These are phyloP conservation scores for Calonectria pseudoreteaudii DNA, from an alignment of 2,329 filamentous ascomycete species.

Conservation along the genomic window DNA sequence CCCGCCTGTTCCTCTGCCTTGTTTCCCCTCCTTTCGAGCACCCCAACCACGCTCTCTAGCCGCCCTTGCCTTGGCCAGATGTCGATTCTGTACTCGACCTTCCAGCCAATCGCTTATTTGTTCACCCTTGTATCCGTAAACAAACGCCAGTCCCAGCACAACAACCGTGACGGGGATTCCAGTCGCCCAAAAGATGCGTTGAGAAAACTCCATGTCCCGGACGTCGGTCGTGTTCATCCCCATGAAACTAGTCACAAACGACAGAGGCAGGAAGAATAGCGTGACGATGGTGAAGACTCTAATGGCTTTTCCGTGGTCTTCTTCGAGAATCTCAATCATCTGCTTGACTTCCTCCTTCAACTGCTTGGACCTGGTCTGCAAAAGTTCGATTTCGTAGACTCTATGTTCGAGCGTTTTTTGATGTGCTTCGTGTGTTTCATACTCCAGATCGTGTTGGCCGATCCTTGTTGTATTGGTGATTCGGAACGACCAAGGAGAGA, in stretches of 20 bases:
- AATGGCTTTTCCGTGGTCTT: conserved; percentile 47
- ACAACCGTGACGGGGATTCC: conserved; percentile 52
- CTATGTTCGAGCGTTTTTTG: background rate
- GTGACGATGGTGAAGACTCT: conserved; percentile 55
- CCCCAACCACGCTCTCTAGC: background rate
- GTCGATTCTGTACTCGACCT: background rate
- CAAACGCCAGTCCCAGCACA: background rate
- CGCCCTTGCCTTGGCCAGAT: background rate
- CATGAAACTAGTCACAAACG: conserved; percentile 47
- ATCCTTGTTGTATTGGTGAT: conserved; percentile 2
- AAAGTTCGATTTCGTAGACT: background rate
- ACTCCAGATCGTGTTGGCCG: background rate
- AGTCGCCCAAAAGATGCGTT: conserved; percentile 55
- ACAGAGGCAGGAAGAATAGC: conserved; percentile 51
- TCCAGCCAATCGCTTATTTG: background rate
- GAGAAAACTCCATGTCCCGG: conserved; percentile 50
- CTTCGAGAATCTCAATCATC: conserved; percentile 42
- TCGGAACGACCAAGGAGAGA: background rate
- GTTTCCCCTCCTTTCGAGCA: background rate
- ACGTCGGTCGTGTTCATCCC: conserved; percentile 60
- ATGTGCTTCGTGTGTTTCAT: background rate
- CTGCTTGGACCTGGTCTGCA: background rate
- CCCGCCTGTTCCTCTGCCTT: background rate
- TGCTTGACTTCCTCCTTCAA: conserved; percentile 41
- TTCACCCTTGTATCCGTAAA: background rate